A percentile compares a stretch with the other conserved stretches of the same genome.
phyloP scores from a whole-genome alignment of 148 eudicot genomes.

The Diospyros lotus region DNA sequence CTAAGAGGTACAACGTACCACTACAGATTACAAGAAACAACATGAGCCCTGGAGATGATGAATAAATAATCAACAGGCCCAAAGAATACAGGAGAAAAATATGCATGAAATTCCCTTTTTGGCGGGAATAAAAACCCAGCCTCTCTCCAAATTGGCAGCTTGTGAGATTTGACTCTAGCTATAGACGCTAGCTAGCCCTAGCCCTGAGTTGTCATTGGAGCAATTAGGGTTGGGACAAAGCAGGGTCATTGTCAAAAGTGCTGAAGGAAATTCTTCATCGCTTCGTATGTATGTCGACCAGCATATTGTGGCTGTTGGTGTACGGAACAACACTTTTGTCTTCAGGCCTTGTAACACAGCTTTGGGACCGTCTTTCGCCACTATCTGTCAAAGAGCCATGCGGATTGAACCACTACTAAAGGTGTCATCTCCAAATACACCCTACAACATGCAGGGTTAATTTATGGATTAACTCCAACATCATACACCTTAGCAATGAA shows the following conservation, averaged over 20 bases:
- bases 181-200: neutral
- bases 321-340: neutral
- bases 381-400: slow-evolving; percentile 7
- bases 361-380: slow-evolving; percentile 5
- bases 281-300: slow-evolving; percentile 2
- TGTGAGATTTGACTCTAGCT: neutral
- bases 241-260: neutral
- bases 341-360: slow-evolving; percentile 8
- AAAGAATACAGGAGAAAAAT: neutral
- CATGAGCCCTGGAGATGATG: neutral
- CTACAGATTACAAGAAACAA: neutral
- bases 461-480: neutral
- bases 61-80: too few species aligned
- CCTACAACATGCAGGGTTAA: neutral
- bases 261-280: slow-evolving; percentile 1
- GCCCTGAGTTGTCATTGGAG: neutral
- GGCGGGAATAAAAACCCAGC: too few species aligned
- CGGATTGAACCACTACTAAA: slow-evolving; percentile 4
- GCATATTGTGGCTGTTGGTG: slow-evolving; percentile 4
- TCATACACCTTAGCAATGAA: neutral
- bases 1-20: too few species aligned
- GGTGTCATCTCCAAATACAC: slow-evolving; percentile 4
- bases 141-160: neutral
- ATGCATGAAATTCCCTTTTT: neutral
- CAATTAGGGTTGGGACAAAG: neutral